Conservation (phyloP, 768 basidiomycete genomes). For the Dendrothele bispora region DNA sequence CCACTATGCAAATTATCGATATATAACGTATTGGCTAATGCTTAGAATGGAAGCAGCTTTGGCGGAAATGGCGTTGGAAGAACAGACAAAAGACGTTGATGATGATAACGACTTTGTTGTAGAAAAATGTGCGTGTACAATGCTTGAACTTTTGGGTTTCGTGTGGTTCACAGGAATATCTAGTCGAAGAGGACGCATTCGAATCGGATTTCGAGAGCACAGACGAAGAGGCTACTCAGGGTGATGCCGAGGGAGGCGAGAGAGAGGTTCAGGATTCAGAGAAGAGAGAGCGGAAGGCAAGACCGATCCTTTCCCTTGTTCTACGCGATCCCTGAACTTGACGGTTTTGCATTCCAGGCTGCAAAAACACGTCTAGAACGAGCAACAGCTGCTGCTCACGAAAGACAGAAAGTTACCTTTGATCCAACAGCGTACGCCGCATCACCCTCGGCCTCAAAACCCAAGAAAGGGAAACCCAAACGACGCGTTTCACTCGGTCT, state of each 20-base stretch:
- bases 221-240: slow-evolving; percentile 67
- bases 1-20: slow-evolving; percentile 7
- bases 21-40: too few relatives aligned
- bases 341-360: slow-evolving; percentile 40
- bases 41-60: slow-evolving; percentile 77
- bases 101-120: slow-evolving; percentile 74
- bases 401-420: slow-evolving; percentile 65
- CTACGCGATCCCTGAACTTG: too few relatives aligned
- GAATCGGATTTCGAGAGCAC: slow-evolving; percentile 87
- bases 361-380: slow-evolving; percentile 58
- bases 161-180: slow-evolving; percentile 7
- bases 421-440: slow-evolving; percentile 44
- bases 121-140: slow-evolving; percentile 53
- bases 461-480: slow-evolving; percentile 31
- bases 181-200: slow-evolving; percentile 82
- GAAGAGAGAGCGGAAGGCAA: slow-evolving; percentile 30
- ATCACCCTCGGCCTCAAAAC: slow-evolving; percentile 24
- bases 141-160: background rate
- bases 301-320: too few relatives aligned
- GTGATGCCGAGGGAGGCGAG: slow-evolving; percentile 57
- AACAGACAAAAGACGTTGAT: slow-evolving; percentile 56
- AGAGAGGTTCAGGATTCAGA: slow-evolving; percentile 62
- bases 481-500: slow-evolving; percentile 56
- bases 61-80: slow-evolving; percentile 66
- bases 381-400: slow-evolving; percentile 66